Conservation (phyloP, 2,329 filamentous ascomycete species). For the Pseudogymnoascus sp. region DNA sequence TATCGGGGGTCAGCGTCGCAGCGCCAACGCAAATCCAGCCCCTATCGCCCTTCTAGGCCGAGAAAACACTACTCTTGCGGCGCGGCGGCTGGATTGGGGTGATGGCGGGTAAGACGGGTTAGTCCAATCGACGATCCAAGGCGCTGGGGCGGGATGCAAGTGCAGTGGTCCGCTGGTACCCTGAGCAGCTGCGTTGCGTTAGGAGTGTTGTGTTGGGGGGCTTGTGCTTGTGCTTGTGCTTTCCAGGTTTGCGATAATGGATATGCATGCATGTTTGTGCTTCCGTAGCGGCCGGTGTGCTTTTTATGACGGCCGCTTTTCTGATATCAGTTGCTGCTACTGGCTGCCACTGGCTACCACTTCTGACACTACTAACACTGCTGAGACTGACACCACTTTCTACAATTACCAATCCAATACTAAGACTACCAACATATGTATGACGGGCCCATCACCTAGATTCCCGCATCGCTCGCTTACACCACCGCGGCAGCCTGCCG, state of each 20-base stretch:
- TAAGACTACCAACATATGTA: not conserved
- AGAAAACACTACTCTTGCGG: no score
- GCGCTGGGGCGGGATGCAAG: not conserved
- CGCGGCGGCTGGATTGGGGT: not conserved
- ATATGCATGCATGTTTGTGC: not conserved
- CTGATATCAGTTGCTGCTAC: no score
- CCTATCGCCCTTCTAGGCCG: not conserved
- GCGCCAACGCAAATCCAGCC: not conserved
- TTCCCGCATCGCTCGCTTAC: not conserved
- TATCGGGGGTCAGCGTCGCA: no score
- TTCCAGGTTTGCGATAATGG: no score
- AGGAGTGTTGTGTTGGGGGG: no score
- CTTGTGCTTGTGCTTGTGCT: no score
- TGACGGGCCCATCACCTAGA: not conserved
- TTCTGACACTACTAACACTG: no score
- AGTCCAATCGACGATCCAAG: not conserved
- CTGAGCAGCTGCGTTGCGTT: not conserved
- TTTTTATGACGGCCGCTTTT: no score
- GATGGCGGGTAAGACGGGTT: not conserved
- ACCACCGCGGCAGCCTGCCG: no score
- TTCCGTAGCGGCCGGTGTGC: not conserved
- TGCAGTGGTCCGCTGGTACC: not conserved
- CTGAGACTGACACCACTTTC: not conserved
- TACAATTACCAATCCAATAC: no score
- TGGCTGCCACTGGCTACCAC: not conserved